Evolutionary conservation across 192 early-diverging fungal genomes (phyloP).

Genomic region (Coemansia asiatica): DNA sequence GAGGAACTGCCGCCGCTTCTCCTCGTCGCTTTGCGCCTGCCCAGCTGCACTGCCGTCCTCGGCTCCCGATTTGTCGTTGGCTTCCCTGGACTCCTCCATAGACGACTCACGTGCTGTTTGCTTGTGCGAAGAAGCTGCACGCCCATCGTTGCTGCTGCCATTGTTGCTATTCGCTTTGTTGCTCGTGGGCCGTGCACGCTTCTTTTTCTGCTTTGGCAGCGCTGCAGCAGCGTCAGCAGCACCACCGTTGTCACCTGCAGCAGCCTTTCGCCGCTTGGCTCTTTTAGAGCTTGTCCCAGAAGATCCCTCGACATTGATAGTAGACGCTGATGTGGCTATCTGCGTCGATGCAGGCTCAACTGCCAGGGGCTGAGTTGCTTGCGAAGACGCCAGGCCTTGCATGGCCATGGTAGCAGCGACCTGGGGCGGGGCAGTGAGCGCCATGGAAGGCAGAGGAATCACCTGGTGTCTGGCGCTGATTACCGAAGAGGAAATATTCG

Average conservation of each 20-base stretch:
- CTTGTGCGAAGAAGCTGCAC: not conserved
- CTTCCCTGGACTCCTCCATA: not conserved
- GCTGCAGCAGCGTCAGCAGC: too few species aligned
- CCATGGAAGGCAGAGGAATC: not conserved
- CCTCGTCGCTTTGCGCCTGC: conserved; percentile 45
- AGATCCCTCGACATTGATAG: not conserved
- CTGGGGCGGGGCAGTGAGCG: conserved; percentile 3
- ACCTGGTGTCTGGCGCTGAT: not conserved
- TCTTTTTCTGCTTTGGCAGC: conserved; percentile 11
- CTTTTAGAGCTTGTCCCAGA: not conserved
- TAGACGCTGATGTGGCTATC: not conserved
- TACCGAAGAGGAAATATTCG: not conserved
- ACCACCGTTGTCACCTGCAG: conserved; percentile 1
- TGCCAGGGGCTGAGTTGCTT: not conserved
- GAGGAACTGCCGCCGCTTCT: conserved; percentile 81
- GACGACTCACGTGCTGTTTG: not conserved
- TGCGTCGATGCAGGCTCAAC: conserved; percentile 1
- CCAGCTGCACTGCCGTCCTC: not conserved
- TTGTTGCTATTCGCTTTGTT: not conserved
- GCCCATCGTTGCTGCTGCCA: too few species aligned
- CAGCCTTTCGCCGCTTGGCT: conserved; percentile 1
- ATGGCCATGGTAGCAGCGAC: conserved; percentile 1
- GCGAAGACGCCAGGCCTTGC: not conserved
- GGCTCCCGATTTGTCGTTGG: not conserved
- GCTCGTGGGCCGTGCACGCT: conserved; percentile 17